phyloP scores from a whole-genome alignment of 1,284 basidiomycete genomes.

The Ustilago crameri region DNA sequence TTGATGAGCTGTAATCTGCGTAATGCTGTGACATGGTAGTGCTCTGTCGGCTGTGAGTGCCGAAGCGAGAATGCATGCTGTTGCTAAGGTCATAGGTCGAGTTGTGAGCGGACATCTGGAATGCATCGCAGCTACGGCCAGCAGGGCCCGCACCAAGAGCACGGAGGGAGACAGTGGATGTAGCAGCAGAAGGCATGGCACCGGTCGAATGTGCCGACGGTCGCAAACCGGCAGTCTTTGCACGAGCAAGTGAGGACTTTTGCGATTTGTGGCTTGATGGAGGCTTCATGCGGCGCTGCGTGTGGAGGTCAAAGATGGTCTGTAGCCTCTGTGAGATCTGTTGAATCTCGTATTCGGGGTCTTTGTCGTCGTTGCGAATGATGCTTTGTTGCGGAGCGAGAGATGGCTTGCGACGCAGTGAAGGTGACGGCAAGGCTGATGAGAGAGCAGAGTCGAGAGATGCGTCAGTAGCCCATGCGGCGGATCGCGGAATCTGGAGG shows the following conservation, averaged over 20 bases:
- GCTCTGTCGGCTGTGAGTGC: constrained; percentile 21
- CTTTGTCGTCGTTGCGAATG: constrained; percentile 42
- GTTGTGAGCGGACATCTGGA: constrained; percentile 4
- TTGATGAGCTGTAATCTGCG: constrained; percentile 3
- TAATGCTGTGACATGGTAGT: constrained; percentile 13
- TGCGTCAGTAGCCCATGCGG: constrained; percentile 11
- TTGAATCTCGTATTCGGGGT: constrained; percentile 31
- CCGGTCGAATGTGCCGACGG: constrained; percentile 40
- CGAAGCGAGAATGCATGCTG: constrained; percentile 16
- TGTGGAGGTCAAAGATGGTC: constrained; percentile 60
- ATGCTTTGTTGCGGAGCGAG: constrained; percentile 42
- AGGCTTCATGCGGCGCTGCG: constrained; percentile 56
- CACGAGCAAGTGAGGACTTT: constrained; percentile 6
- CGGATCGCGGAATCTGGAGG: constrained; percentile 25
- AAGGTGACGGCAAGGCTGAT: not conserved
- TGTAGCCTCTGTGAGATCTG: constrained; percentile 49
- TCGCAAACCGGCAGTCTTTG: constrained; percentile 25
- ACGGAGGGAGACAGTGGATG: constrained; percentile 18
- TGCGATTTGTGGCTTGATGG: constrained; percentile 6
- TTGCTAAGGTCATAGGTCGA: constrained; percentile 13
- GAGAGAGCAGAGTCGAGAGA: not conserved
- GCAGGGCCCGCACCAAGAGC: constrained; percentile 36
- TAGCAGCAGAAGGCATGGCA: constrained; percentile 30
- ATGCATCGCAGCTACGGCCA: constrained; percentile 41
- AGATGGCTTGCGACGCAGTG: constrained; percentile 30